phyloP scores from a whole-genome alignment of 768 basidiomycete species.

The Serendipita sp. region DNA sequence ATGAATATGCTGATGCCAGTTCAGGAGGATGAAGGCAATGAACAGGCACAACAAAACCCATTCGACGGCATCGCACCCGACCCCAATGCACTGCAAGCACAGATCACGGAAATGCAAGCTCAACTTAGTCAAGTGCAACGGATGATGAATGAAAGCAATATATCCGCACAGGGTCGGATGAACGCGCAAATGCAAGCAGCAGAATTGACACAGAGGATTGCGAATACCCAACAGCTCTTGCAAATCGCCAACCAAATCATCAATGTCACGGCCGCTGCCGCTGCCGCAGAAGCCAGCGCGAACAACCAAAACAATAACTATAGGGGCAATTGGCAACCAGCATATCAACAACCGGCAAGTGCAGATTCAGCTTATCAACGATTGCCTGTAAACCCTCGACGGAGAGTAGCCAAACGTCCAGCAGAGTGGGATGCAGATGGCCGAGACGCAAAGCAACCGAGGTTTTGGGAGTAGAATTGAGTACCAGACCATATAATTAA shows the following conservation, averaged over 20 bases:
- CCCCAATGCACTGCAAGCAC: not conserved
- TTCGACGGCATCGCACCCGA: constrained; percentile 6
- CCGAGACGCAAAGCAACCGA: constrained; percentile 1
- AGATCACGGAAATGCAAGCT: constrained; percentile 65
- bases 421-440: constrained; percentile 1
- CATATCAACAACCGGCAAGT: constrained; percentile 45
- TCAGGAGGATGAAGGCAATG: not conserved
- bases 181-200: not conserved
- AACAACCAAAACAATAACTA: constrained; percentile 20
- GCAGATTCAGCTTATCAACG: constrained; percentile 82
- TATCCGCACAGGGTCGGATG: constrained; percentile 20
- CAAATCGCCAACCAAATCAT: constrained; percentile 7
- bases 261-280: constrained; percentile 23
- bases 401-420: constrained; percentile 22
- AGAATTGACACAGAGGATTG: not conserved
- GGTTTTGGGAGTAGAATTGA: constrained; percentile 8
- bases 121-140: constrained; percentile 52
- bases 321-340: constrained; percentile 33
- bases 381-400: constrained; percentile 62
- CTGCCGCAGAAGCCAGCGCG: constrained; percentile 19
- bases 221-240: not conserved
- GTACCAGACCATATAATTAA: too few species aligned
- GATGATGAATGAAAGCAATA: constrained; percentile 63
- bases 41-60: not conserved
- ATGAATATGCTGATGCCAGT: not conserved